phyloP scores from a whole-genome alignment of 2,329 filamentous ascomycete genomes.

The Hymenoscyphus fructigenus region DNA sequence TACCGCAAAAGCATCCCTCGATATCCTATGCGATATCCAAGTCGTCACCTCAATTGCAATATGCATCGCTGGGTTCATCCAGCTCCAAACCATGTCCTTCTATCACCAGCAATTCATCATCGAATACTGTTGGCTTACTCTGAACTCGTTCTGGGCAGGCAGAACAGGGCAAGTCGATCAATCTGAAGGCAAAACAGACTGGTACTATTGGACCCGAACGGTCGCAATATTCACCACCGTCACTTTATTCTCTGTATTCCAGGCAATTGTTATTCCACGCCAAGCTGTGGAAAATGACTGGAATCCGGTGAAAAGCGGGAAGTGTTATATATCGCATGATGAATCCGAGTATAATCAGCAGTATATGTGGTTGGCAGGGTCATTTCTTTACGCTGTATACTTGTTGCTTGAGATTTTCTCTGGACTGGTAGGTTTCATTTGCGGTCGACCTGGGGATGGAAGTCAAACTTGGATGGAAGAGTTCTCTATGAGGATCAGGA shows the following conservation, averaged over 20 bases:
- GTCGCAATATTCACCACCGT: background rate
- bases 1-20: background rate
- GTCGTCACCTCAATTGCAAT: background rate
- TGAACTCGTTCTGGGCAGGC: background rate
- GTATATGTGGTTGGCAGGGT: background rate
- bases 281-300: background rate
- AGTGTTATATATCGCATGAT: conserved; percentile 1
- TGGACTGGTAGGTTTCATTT: background rate
- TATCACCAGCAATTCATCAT: background rate
- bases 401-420: background rate
- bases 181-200: background rate
- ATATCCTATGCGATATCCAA: background rate
- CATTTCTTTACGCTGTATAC: background rate
- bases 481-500: background rate
- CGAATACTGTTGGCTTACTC: background rate
- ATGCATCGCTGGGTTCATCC: background rate
- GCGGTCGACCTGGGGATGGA: background rate
- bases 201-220: background rate
- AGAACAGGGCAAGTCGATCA: background rate
- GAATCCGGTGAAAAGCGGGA: background rate
- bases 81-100: background rate
- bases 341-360: background rate
- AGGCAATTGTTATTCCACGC: background rate
- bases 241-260: background rate
- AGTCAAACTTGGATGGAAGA: background rate